phyloP scores from a whole-genome alignment of 2,329 filamentous ascomycete genomes.

The Aureobasidium sp. region DNA sequence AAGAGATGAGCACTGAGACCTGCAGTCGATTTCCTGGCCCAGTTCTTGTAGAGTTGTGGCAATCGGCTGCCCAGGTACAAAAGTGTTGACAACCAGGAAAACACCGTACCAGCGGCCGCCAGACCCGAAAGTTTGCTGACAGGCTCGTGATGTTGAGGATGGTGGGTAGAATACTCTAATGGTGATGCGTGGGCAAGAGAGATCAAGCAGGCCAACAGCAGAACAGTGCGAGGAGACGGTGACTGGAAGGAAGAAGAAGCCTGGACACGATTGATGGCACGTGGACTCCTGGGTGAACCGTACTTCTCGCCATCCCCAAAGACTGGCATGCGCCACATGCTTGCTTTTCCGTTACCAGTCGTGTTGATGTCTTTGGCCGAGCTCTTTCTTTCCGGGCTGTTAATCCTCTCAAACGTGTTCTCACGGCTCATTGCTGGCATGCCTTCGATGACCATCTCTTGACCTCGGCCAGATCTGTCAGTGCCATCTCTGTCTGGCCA shows the following conservation, averaged over 20 bases:
- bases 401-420: slow-evolving; percentile 8
- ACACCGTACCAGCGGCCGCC: slow-evolving; percentile 43
- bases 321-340: slow-evolving; percentile 18
- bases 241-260: slow-evolving; percentile 36
- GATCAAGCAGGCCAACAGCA: slow-evolving; percentile 41
- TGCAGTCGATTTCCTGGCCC: slow-evolving; percentile 54
- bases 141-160: slow-evolving; percentile 21
- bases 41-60: slow-evolving; percentile 62
- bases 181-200: slow-evolving; percentile 37
- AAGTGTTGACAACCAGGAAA: slow-evolving; percentile 51
- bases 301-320: slow-evolving; percentile 21
- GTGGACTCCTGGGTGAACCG: slow-evolving; percentile 2
- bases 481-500: slow-evolving; percentile 22
- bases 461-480: slow-evolving; percentile 17
- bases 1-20: slow-evolving; percentile 59
- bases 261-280: slow-evolving; percentile 24
- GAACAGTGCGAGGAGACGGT: slow-evolving; percentile 40
- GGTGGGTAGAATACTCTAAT: slow-evolving; percentile 17
- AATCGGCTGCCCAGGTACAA: slow-evolving; percentile 54
- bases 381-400: slow-evolving; percentile 10
- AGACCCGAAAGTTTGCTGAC: slow-evolving; percentile 23
- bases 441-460: slow-evolving; percentile 28
- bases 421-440: slow-evolving; percentile 19
- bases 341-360: slow-evolving; percentile 15
- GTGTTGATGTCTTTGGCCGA: slow-evolving; percentile 16